These are phyloP conservation scores for Botrytis hyacinthi DNA, from an alignment of 2,329 filamentous ascomycete species.

Conservation along the genomic window DNA sequence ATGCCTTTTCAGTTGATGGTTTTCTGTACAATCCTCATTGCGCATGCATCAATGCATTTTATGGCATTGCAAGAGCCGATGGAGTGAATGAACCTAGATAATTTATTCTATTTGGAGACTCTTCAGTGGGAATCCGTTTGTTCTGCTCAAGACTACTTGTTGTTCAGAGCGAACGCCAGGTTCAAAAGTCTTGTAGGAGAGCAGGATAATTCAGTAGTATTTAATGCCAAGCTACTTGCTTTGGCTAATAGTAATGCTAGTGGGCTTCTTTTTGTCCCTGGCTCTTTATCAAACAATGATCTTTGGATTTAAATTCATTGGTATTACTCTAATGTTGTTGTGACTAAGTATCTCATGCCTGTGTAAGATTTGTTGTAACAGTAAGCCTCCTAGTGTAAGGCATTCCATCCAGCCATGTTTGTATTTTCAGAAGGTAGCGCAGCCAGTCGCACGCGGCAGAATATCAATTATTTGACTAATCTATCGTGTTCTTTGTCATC, in stretches of 20 bases:
- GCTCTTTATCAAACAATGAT: constrained; percentile 15
- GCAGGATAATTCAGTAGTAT: constrained; percentile 28
- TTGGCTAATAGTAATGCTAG: constrained; percentile 33
- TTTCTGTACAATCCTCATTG: constrained; percentile 25
- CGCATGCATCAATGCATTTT: constrained; percentile 12
- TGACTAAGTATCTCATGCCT: constrained; percentile 27
- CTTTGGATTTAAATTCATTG: constrained; percentile 15
- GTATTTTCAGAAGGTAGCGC: constrained; percentile 13
- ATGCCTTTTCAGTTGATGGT: constrained; percentile 21
- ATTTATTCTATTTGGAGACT: constrained; percentile 8
- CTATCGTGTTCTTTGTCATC: constrained; percentile 35
- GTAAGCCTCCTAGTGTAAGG: constrained; percentile 26
- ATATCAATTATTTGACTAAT: constrained; percentile 36
- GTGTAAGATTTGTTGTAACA: constrained; percentile 9
- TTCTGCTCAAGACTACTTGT: constrained; percentile 12
- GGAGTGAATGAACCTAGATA: constrained; percentile 7
- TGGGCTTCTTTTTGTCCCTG: constrained; percentile 26
- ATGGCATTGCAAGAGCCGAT: constrained; percentile 7
- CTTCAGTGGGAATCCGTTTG: constrained; percentile 15
- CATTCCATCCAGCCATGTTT: not conserved
- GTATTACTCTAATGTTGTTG: constrained; percentile 23
- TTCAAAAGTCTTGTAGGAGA: constrained; percentile 8
- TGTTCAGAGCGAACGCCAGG: not conserved
- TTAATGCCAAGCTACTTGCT: constrained; percentile 26
- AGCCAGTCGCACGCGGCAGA: constrained; percentile 1